These are phyloP conservation scores for Xylariaceae sp. DNA, from an alignment of 2,329 filamentous ascomycete species.

Conservation along the genomic window DNA sequence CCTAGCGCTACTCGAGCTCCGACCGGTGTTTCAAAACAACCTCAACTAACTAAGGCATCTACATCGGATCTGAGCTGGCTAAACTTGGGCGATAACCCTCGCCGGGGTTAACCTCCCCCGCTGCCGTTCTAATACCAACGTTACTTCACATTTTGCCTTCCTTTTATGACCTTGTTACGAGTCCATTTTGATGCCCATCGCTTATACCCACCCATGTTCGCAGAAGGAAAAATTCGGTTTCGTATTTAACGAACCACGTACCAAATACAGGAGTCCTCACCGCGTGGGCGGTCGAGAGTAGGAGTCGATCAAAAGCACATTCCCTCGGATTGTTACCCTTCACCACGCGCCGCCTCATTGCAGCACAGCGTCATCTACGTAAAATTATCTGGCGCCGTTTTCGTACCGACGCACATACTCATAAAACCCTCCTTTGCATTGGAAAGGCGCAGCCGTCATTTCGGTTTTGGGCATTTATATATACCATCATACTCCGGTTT, in stretches of 20 bases:
- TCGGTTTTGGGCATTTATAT: slow-evolving; percentile 17
- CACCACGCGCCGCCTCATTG: slow-evolving; percentile 13
- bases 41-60: slow-evolving; percentile 53
- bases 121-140: slow-evolving; percentile 3
- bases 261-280: slow-evolving; percentile 20
- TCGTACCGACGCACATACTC: slow-evolving; percentile 9
- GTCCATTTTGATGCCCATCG: slow-evolving; percentile 28
- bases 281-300: slow-evolving; percentile 6
- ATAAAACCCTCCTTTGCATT: slow-evolving; percentile 30
- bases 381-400: slow-evolving; percentile 8
- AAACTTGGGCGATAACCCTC: slow-evolving; percentile 60
- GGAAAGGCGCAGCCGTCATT: slow-evolving; percentile 29
- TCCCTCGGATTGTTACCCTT: slow-evolving; percentile 13
- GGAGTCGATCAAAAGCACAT: slow-evolving; percentile 11
- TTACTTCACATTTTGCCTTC: slow-evolving; percentile 7
- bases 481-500: slow-evolving; percentile 11
- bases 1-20: slow-evolving; percentile 34
- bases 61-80: slow-evolving; percentile 78
- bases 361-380: slow-evolving; percentile 14
- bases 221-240: slow-evolving; percentile 21
- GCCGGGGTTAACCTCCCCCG: slow-evolving; percentile 9
- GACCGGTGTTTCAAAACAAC: slow-evolving; percentile 50
- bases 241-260: slow-evolving; percentile 12
- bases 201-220: slow-evolving; percentile 28
- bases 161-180: slow-evolving; percentile 29